Percentiles rank a stretch among this genome's conserved stretches.
phyloP scores from a whole-genome alignment of 352 stramenopile species.

The Pythium aphanidermatum region DNA sequence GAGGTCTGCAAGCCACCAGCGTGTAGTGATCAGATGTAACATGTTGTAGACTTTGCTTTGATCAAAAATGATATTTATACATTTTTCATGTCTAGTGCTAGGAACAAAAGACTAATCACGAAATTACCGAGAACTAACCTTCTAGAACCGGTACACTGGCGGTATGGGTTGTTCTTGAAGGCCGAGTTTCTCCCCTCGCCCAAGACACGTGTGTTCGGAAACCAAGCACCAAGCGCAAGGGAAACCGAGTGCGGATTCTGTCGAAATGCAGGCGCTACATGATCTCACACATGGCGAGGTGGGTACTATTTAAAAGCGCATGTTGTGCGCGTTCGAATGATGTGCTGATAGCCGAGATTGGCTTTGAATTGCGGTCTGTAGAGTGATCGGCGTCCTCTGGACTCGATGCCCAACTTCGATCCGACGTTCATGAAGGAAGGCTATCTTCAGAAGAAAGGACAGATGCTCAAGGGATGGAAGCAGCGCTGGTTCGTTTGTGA shows the following conservation, averaged over 20 bases:
- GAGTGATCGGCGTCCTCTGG: constrained; percentile 48
- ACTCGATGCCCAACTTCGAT: constrained; percentile 41
- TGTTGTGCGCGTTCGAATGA: not conserved
- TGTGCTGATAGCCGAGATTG: constrained; percentile 9
- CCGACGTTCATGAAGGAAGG: constrained; percentile 67
- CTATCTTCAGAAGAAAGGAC: constrained; percentile 74
- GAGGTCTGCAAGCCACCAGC: too few species aligned
- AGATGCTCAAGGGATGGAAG: constrained; percentile 72
- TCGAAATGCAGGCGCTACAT: constrained; percentile 55
- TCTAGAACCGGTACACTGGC: too few species aligned
- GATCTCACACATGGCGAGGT: constrained; percentile 55
- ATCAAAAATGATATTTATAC: too few species aligned
- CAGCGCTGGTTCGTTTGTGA: constrained; percentile 81
- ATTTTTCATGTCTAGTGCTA: too few species aligned
- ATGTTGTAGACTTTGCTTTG: too few species aligned
- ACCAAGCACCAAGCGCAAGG: not conserved
- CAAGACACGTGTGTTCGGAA: too few species aligned
- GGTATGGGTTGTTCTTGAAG: too few species aligned
- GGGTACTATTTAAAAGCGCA: not conserved
- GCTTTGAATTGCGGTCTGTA: constrained; percentile 21
- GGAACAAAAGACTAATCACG: too few species aligned
- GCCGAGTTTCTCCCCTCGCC: too few species aligned
- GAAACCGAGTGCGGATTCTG: constrained; percentile 4
- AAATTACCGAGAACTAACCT: too few species aligned
- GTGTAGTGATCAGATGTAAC: too few species aligned